A percentile compares a stretch with the other conserved stretches of the same genome.
Conservation (phyloP, 352 stramenopile genomes). For the Phytopythium delawarense region DNA sequence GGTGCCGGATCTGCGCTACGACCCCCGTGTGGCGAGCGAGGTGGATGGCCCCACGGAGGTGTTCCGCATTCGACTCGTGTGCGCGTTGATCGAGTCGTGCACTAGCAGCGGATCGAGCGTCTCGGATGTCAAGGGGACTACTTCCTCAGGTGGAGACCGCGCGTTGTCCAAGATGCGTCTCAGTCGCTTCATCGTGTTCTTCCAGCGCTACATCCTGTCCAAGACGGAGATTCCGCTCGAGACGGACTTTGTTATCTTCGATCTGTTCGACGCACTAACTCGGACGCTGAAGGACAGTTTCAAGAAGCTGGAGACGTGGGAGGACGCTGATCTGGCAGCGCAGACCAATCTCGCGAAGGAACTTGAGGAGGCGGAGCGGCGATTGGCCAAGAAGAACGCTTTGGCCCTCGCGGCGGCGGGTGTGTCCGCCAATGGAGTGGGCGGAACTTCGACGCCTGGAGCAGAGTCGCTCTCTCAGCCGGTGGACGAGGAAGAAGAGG, state of each 20-base stretch:
- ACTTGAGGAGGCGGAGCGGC: slow-evolving; percentile 63
- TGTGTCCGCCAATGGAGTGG: slow-evolving; percentile 26
- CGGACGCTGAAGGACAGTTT: slow-evolving; percentile 64
- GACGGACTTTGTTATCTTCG: slow-evolving; percentile 89
- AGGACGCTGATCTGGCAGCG: slow-evolving; percentile 60
- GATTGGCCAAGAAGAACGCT: slow-evolving; percentile 57
- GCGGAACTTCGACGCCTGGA: slow-evolving; percentile 20
- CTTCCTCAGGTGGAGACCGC: slow-evolving; percentile 64
- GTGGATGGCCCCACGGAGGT: slow-evolving; percentile 90
- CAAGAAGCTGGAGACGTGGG: slow-evolving; percentile 67
- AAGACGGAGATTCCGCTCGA: slow-evolving; percentile 94
- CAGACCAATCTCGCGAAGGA: slow-evolving; percentile 53
- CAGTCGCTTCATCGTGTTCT: slow-evolving; percentile 89
- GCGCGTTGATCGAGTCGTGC: slow-evolving; percentile 90
- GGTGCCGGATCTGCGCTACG: slow-evolving; percentile 75
- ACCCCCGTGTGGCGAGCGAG: slow-evolving; percentile 84
- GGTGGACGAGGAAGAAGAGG: slow-evolving; percentile 39
- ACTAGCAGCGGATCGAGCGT: slow-evolving; percentile 22
- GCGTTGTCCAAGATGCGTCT: slow-evolving; percentile 84
- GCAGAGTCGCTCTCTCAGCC: slow-evolving; percentile 30
- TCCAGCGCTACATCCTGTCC: slow-evolving; percentile 96
- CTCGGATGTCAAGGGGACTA: slow-evolving; percentile 2
- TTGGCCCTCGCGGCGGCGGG: slow-evolving; percentile 17
- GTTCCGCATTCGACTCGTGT: slow-evolving; percentile 94
- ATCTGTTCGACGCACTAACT: slow-evolving; percentile 71